Percentiles rank a stretch among this genome's conserved stretches.
Conservation (phyloP, 2,329 filamentous ascomycete genomes). For the Teratosphaeria gauchensis region DNA sequence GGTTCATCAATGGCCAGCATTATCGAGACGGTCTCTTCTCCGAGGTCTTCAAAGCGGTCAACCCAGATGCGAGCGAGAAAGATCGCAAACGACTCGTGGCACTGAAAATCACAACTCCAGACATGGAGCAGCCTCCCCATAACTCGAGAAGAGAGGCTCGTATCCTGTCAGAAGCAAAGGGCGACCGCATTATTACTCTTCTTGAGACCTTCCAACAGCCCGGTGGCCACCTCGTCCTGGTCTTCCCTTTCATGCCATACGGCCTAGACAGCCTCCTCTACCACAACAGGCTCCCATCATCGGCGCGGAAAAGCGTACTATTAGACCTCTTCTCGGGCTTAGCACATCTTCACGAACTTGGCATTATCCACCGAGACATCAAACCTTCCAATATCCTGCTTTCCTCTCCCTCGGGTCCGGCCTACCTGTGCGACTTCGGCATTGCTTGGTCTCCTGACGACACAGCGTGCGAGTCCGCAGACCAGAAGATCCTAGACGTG, state of each 20-base stretch:
- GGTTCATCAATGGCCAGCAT: conserved; percentile 47
- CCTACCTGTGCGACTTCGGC: conserved; percentile 82
- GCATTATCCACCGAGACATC: conserved; percentile 85
- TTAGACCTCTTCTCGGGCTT: conserved; percentile 63
- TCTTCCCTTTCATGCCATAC: conserved; percentile 73
- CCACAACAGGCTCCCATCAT: conserved; percentile 18
- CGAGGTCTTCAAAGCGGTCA: conserved; percentile 62
- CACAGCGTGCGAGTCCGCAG: conserved; percentile 49
- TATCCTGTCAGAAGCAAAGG: conserved; percentile 54
- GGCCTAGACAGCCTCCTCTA: conserved; percentile 61
- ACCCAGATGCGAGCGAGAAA: conserved; percentile 19
- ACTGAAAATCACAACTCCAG: conserved; percentile 76
- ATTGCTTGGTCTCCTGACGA: conserved; percentile 68
- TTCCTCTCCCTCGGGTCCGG: conserved; percentile 48
- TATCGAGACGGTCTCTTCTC: conserved; percentile 66
- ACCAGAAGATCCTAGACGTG: conserved; percentile 78
- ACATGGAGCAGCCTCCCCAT: conserved; percentile 67
- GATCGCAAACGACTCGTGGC: conserved; percentile 42
- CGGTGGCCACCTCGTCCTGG: conserved; percentile 63
- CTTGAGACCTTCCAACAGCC: conserved; percentile 62
- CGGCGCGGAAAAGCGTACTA: conserved; percentile 43
- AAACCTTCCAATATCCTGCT: conserved; percentile 74
- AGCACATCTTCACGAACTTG: conserved; percentile 57
- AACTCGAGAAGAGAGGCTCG: conserved; percentile 70
- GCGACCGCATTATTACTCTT: conserved; percentile 55